Evolutionary conservation across 78 protist genomes (phyloP), one percentile per base, ranked within the genome.

Genomic region (Anaeramoeba ignava): DNA sequence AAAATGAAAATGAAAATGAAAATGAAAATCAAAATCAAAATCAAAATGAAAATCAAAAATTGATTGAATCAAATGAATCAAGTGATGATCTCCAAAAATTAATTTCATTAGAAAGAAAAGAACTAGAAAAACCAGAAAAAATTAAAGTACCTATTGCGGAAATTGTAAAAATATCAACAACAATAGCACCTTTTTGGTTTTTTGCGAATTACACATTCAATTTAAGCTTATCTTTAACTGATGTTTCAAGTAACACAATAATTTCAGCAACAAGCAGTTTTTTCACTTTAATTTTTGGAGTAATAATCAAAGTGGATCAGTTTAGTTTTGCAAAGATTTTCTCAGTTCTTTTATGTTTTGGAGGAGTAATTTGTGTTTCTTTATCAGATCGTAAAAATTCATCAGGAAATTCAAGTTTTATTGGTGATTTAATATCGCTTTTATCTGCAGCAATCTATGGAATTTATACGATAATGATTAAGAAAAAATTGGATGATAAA

Each of bases 21-120:
- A 54, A 54, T 54, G 73, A 54, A 54, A 54, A 54, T 54, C 36
- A 54, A 54, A 54, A 54, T 54, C 36, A 54, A 54, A 54, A 54
- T 54, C 36, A 54, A 54, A 54, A 54, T 54, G 73, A 54, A 54
- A 54, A 54, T 54, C 36, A 54, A 54, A 54, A 54, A 54, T 8
- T 27, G 17, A 54, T 27, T 54, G 17, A 54, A 54, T 8, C 8
- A 17, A 54, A 54, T 54, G 8, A 27, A 54, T 54, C 17, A 54
- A 54, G 17, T 54, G 73, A 54, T 8, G 73, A 54, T 54, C 17
- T 54, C 17, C 73, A 54, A 54, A 54, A 54, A 54, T 27, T 27
- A 27, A 17, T 27, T 17, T 27, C 73, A 54, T 27, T 27, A 54
- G 36, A 8, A 54, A 8, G 8, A 27, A 27, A 27, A 54, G 36